A percentile compares a stretch with the other conserved stretches of the same genome.
phyloP scores from a whole-genome alignment of 2,329 filamentous ascomycete species.

The Fusarium pseudocircinatum region DNA sequence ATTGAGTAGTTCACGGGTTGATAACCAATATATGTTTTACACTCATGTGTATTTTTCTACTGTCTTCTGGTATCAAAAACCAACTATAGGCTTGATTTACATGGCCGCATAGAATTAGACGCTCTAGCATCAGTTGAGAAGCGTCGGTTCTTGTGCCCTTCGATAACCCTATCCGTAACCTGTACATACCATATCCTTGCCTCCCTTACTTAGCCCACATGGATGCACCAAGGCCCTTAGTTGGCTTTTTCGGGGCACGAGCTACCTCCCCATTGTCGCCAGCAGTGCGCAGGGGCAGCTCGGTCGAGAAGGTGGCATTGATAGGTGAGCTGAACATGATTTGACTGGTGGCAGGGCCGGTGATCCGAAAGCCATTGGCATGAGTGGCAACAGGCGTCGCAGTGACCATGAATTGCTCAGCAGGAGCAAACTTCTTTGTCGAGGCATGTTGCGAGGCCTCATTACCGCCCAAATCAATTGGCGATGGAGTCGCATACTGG shows the following conservation, averaged over 20 bases:
- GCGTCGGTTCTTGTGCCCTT: not conserved
- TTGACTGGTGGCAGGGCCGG: slow-evolving; percentile 29
- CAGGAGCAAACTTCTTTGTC: not conserved
- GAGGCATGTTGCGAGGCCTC: not conserved
- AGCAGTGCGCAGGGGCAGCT: not conserved
- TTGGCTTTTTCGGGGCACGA: slow-evolving; percentile 13
- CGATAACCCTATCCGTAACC: not conserved
- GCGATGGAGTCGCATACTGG: not conserved
- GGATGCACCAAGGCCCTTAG: slow-evolving; percentile 28
- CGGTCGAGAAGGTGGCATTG: not conserved
- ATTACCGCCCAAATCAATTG: not conserved
- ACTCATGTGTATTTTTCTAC: not conserved
- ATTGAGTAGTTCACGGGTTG: not conserved
- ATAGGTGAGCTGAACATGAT: slow-evolving; percentile 14
- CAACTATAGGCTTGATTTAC: not conserved
- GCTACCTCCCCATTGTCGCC: not conserved
- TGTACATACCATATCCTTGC: not conserved
- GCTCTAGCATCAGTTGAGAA: not conserved
- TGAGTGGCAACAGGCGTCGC: not conserved
- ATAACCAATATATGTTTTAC: not conserved
- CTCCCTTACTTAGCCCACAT: slow-evolving; percentile 33
- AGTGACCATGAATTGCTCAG: not conserved
- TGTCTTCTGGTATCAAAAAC: not conserved
- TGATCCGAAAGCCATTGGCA: not conserved
- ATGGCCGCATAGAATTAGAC: slow-evolving; percentile 1